These are phyloP conservation scores for Hymenotorrendiella dingleyae DNA, from an alignment of 2,329 filamentous ascomycete species.

Conservation along the genomic window DNA sequence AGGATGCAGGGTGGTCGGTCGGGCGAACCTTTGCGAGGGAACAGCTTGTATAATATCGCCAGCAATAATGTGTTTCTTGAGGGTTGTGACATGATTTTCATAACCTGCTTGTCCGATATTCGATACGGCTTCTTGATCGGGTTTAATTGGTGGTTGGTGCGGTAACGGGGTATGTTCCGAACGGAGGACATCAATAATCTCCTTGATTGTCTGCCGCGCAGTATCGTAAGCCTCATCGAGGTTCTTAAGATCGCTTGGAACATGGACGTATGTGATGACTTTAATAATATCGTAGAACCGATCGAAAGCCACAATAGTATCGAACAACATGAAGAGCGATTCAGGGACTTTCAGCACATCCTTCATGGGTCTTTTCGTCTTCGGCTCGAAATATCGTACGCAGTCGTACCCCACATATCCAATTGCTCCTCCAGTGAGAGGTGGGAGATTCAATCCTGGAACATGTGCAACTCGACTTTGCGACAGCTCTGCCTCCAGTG, in stretches of 20 bases:
- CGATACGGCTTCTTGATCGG: constrained; percentile 75
- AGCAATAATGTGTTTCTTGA: constrained; percentile 85
- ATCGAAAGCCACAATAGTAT: constrained; percentile 91
- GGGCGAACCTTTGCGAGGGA: constrained; percentile 85
- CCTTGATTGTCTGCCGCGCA: constrained; percentile 57
- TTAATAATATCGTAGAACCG: constrained; percentile 91
- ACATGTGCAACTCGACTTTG: constrained; percentile 76
- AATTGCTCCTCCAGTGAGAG: constrained; percentile 85
- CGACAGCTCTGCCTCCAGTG: constrained; percentile 73
- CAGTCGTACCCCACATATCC: constrained; percentile 98
- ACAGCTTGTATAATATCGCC: constrained; percentile 98
- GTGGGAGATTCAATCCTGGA: constrained; percentile 75
- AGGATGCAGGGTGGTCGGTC: constrained; percentile 84
- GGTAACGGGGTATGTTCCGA: constrained; percentile 72
- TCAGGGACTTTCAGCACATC: constrained; percentile 87
- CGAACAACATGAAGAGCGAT: constrained; percentile 93
- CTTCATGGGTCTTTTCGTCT: constrained; percentile 82
- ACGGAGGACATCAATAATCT: constrained; percentile 66
- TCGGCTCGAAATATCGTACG: constrained; percentile 95
- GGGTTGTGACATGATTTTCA: constrained; percentile 74
- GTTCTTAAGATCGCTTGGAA: constrained; percentile 51
- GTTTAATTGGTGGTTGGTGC: constrained; percentile 64
- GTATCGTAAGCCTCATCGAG: constrained; percentile 66
- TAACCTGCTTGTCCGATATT: constrained; percentile 89
- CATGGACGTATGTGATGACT: constrained; percentile 82